Evolutionary conservation across 2,329 filamentous ascomycete species (phyloP).

Genomic region (Microdochium trichocladiopsis): DNA sequence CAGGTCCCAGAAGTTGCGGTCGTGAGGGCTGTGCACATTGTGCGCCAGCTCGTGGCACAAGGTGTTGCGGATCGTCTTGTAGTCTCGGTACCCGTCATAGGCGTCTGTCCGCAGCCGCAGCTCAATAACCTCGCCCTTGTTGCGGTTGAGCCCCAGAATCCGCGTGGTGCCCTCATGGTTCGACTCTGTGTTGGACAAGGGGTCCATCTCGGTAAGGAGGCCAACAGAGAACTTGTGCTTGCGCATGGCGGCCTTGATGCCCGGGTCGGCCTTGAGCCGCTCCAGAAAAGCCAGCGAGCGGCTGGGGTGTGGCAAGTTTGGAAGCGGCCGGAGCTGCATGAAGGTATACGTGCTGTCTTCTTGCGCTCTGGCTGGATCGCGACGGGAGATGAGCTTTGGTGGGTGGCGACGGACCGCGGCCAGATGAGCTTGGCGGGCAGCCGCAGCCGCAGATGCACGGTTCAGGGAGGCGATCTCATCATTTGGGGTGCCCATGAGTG

Average conservation of each 20-base stretch:
- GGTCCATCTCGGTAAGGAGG: conserved; percentile 93
- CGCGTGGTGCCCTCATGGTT: conserved; percentile 68
- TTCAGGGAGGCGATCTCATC: conserved; percentile 51
- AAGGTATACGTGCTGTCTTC: conserved; percentile 75
- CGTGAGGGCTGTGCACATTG: conserved; percentile 80
- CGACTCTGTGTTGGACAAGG: conserved; percentile 64
- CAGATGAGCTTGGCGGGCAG: conserved; percentile 37
- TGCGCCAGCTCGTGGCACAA: conserved; percentile 94
- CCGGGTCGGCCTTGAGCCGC: conserved; percentile 72
- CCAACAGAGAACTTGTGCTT: conserved; percentile 80
- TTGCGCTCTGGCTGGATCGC: conserved; percentile 27
- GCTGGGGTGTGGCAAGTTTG: conserved; percentile 69
- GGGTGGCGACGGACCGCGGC: conserved; percentile 20
- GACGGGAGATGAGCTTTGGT: conserved; percentile 13
- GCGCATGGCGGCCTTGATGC: conserved; percentile 77
- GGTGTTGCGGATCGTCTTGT: conserved; percentile 83
- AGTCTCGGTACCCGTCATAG: conserved; percentile 89
- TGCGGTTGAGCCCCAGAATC: conserved; percentile 81
- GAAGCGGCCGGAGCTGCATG: conserved; percentile 65
- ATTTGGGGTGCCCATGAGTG: conserved; percentile 56
- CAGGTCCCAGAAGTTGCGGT: conserved; percentile 82
- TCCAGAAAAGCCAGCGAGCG: conserved; percentile 66
- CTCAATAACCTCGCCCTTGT: conserved; percentile 85
- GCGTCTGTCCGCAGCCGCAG: conserved; percentile 85
- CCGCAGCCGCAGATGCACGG: conserved; percentile 37